phyloP scores from a whole-genome alignment of 1,139 yeast genomes.

The Taphrina deformans region DNA sequence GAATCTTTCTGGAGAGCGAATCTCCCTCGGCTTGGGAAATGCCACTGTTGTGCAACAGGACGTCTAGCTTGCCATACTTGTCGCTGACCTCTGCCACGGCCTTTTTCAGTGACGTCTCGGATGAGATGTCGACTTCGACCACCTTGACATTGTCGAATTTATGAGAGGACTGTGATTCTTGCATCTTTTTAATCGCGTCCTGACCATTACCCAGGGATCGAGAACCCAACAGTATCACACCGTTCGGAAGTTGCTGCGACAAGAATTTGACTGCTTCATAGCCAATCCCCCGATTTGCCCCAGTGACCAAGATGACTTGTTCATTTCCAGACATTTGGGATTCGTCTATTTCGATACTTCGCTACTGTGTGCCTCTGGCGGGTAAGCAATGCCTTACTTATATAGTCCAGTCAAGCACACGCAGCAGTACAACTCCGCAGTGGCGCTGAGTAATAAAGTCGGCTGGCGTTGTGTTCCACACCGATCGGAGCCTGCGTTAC shows the following conservation, averaged over 20 bases:
- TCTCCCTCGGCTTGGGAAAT: slow-evolving; percentile 4
- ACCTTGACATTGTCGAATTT: neutral
- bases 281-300: slow-evolving; percentile 3
- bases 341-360: too few relatives aligned
- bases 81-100: neutral
- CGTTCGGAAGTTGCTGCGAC: neutral
- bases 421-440: too few relatives aligned
- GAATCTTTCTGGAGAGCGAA: neutral
- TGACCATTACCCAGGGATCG: slow-evolving; percentile 1
- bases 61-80: slow-evolving; percentile 8
- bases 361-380: too few relatives aligned
- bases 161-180: neutral
- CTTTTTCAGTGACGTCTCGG: neutral
- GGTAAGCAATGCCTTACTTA: too few relatives aligned
- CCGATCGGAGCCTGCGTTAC: neutral
- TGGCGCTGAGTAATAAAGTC: too few relatives aligned
- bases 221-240: slow-evolving; percentile 1
- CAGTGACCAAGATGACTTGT: neutral
- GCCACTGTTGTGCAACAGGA: slow-evolving; percentile 6
- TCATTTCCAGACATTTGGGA: neutral
- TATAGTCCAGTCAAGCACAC: too few relatives aligned
- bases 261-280: neutral
- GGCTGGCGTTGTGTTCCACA: neutral
- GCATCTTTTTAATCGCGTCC: neutral
- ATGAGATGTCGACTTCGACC: neutral